Evolutionary conservation across 306 rosid species (phyloP).

Genomic region (Lablab purpureus): DNA sequence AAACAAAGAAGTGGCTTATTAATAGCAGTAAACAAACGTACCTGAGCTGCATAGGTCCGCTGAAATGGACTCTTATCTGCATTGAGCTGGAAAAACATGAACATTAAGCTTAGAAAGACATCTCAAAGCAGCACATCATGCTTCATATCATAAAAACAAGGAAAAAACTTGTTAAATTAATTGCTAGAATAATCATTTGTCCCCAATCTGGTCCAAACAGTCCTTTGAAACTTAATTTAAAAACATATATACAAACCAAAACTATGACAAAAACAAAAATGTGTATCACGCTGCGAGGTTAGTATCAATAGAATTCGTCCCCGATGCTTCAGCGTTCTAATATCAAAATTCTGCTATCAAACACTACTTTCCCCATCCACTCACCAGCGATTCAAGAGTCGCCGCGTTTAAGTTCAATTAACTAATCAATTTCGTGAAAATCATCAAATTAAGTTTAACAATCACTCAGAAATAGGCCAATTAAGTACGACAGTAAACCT

Average conservation of each 20-base stretch:
- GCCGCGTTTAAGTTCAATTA: slow-evolving; percentile 8
- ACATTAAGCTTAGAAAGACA: slow-evolving; percentile 26
- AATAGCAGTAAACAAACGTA: slow-evolving; percentile 47
- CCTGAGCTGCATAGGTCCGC: slow-evolving; percentile 98
- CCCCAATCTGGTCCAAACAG: slow-evolving; percentile 5
- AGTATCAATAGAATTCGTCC: slow-evolving; percentile 2
- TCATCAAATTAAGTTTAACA: neutral
- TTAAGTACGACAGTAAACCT: slow-evolving; percentile 7
- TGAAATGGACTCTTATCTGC: slow-evolving; percentile 97
- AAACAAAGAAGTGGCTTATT: slow-evolving; percentile 16
- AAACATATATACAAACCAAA: slow-evolving; percentile 1
- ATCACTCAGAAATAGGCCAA: slow-evolving; percentile 7
- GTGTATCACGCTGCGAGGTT: neutral
- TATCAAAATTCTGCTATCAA: neutral
- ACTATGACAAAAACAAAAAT: neutral
- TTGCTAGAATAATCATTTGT: neutral
- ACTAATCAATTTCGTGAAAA: slow-evolving; percentile 32
- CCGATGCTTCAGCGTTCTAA: neutral
- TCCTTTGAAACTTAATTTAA: slow-evolving; percentile 19
- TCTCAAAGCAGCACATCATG: slow-evolving; percentile 31
- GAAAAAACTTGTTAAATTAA: slow-evolving; percentile 27
- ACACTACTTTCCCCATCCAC: neutral
- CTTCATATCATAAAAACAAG: slow-evolving; percentile 21
- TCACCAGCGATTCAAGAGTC: neutral
- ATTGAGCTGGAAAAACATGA: slow-evolving; percentile 78